A percentile compares a stretch with the other conserved stretches of the same genome.
These are phyloP conservation scores for Coniochaeta hoffmannii DNA, from an alignment of 2,329 filamentous ascomycete species.

Conservation along the genomic window DNA sequence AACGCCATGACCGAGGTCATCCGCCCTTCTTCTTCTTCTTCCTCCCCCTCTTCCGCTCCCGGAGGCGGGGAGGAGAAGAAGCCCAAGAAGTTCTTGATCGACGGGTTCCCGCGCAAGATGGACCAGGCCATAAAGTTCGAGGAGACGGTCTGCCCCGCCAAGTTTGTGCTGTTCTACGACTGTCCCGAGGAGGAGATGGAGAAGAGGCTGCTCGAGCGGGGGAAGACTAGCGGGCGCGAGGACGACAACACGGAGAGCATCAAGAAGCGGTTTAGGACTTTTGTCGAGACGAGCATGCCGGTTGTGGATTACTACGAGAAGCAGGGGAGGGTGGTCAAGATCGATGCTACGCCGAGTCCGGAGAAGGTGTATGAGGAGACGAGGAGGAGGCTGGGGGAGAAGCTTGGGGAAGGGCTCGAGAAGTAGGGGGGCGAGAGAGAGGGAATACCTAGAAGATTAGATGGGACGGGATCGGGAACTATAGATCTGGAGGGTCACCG, in stretches of 20 bases:
- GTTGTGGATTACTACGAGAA: constrained; percentile 80
- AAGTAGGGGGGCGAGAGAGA: neutral
- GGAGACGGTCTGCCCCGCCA: constrained; percentile 73
- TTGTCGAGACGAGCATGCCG: constrained; percentile 95
- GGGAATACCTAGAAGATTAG: neutral
- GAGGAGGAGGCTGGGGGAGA: constrained; percentile 38
- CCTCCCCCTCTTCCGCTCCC: too few species aligned
- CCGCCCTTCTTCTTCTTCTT: too few species aligned
- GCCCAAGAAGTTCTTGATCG: constrained; percentile 61
- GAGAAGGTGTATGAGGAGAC: constrained; percentile 53
- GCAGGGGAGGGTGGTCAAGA: constrained; percentile 71
- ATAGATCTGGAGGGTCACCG: neutral
- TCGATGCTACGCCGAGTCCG: constrained; percentile 63
- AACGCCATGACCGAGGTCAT: constrained; percentile 80
- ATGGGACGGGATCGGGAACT: neutral
- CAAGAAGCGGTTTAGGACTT: constrained; percentile 90
- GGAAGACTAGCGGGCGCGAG: constrained; percentile 82
- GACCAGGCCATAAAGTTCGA: constrained; percentile 96
- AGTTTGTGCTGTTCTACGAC: constrained; percentile 89
- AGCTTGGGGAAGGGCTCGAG: constrained; percentile 37
- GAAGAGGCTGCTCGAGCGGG: constrained; percentile 73
- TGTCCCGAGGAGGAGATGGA: constrained; percentile 88
- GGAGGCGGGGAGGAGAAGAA: too few species aligned
- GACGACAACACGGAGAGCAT: constrained; percentile 97
- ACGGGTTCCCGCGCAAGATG: constrained; percentile 91